Evolutionary conservation across 116 monocot species (phyloP).

Genomic region (Dioscorea cayenensis): DNA sequence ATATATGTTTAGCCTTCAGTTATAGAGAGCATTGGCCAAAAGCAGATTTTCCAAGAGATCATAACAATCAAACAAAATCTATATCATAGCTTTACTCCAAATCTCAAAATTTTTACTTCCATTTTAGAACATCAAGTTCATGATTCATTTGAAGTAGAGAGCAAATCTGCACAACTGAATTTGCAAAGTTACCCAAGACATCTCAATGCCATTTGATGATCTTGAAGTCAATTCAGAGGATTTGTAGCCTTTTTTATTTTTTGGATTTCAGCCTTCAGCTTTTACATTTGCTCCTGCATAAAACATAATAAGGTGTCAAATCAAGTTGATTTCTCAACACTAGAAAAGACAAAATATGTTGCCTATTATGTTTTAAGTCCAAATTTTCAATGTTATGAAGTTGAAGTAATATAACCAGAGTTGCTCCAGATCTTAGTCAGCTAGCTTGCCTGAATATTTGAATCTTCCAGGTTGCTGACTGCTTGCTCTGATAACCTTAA

Average conservation of each 20-base stretch:
- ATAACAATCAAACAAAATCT: too few relatives aligned
- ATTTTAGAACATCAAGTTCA: too few relatives aligned
- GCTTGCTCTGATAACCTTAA: conserved; percentile 85
- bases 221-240: conserved; percentile 55
- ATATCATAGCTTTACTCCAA: too few relatives aligned
- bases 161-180: neutral
- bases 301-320: neutral
- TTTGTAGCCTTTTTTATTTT: conserved; percentile 89
- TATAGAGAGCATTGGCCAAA: too few relatives aligned
- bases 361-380: neutral
- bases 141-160: neutral
- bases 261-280: conserved; percentile 66
- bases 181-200: conserved; percentile 51
- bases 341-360: neutral
- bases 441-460: conserved; percentile 56
- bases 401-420: neutral
- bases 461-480: conserved; percentile 59
- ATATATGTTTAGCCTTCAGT: too few relatives aligned
- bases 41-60: too few relatives aligned
- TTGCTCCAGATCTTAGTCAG: neutral
- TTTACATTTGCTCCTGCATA: conserved; percentile 78
- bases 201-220: conserved; percentile 40
- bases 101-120: too few relatives aligned
- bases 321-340: neutral
- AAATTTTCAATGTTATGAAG: neutral